A percentile compares a stretch with the other conserved stretches of the same genome.
Evolutionary conservation across 2,329 filamentous ascomycete genomes (phyloP).

Genomic region (Juglanconis juglandina): DNA sequence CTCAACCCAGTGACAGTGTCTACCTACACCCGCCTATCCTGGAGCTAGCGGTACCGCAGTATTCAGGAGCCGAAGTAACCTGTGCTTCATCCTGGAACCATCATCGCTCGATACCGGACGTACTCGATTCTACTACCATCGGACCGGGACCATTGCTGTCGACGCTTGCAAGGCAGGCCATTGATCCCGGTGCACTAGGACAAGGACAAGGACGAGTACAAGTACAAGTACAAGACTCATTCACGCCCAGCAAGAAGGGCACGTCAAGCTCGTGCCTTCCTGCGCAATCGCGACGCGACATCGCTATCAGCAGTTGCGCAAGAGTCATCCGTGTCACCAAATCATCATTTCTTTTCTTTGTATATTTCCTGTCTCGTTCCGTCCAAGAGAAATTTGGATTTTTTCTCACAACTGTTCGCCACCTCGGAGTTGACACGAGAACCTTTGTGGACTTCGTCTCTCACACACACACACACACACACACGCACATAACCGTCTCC

Average conservation of each 20-base stretch:
- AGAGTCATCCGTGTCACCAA: constrained; percentile 8
- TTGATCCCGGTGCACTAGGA: constrained; percentile 10
- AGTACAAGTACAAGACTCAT: not conserved
- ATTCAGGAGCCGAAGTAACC: constrained; percentile 10
- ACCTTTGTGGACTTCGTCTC: not conserved
- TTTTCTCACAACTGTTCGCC: constrained; percentile 7
- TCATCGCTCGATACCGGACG: not conserved
- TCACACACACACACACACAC: not conserved
- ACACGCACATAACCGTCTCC: constrained; percentile 1
- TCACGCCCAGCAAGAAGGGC: not conserved
- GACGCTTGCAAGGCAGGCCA: constrained; percentile 18
- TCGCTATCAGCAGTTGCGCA: constrained; percentile 12
- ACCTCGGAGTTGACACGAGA: constrained; percentile 14
- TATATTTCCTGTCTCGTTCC: not conserved
- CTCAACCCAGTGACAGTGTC: not conserved
- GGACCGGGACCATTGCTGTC: constrained; percentile 4
- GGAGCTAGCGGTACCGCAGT: constrained; percentile 13
- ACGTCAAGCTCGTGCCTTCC: constrained; percentile 9
- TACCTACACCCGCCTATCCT: constrained; percentile 9
- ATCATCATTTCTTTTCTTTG: not conserved
- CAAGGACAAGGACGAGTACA: constrained; percentile 2
- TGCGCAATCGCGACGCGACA: constrained; percentile 20
- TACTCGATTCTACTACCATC: not conserved
- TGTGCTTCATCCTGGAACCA: not conserved
- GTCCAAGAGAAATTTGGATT: not conserved